A percentile compares a stretch with the other conserved stretches of the same genome.
Conservation (phyloP, 2,329 filamentous ascomycete genomes). For the Grosmannia serpens region DNA sequence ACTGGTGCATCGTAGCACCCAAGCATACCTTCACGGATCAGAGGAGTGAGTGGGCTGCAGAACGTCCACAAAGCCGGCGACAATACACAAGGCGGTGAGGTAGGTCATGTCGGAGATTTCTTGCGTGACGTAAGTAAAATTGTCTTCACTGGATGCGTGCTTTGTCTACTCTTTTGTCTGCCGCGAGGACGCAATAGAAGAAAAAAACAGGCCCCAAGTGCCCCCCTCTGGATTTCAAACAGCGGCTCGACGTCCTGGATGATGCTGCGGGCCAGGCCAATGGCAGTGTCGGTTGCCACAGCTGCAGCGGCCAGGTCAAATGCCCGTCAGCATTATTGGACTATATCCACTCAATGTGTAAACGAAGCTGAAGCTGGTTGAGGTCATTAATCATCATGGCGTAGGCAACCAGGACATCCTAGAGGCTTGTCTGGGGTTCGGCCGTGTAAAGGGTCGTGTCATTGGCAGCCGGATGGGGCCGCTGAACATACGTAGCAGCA, state of each 20-base stretch:
- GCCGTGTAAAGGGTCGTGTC: conserved; percentile 20
- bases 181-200: neutral
- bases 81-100: conserved; percentile 10
- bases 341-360: conserved; percentile 21
- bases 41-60: conserved; percentile 11
- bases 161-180: neutral
- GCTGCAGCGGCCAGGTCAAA: conserved; percentile 23
- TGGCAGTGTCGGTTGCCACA: conserved; percentile 25
- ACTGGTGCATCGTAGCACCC: conserved; percentile 9
- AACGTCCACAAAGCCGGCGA: conserved; percentile 8
- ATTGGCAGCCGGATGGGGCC: conserved; percentile 7
- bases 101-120: conserved; percentile 16
- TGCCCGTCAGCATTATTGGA: conserved; percentile 13
- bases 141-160: no score
- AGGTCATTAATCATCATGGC: conserved; percentile 20
- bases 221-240: conserved; percentile 14
- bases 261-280: conserved; percentile 21
- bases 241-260: conserved; percentile 19
- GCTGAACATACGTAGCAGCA: conserved; percentile 18
- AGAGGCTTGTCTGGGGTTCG: conserved; percentile 14
- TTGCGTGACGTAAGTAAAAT: conserved; percentile 18
- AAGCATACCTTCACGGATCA: conserved; percentile 17
- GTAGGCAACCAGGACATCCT: conserved; percentile 19
- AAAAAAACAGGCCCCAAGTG: neutral
- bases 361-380: conserved; percentile 16